Evolutionary conservation across 176 grass and related monocot species (phyloP), one percentile per base, ranked within the genome.

Genomic region (Triticum timopheevii): DNA sequence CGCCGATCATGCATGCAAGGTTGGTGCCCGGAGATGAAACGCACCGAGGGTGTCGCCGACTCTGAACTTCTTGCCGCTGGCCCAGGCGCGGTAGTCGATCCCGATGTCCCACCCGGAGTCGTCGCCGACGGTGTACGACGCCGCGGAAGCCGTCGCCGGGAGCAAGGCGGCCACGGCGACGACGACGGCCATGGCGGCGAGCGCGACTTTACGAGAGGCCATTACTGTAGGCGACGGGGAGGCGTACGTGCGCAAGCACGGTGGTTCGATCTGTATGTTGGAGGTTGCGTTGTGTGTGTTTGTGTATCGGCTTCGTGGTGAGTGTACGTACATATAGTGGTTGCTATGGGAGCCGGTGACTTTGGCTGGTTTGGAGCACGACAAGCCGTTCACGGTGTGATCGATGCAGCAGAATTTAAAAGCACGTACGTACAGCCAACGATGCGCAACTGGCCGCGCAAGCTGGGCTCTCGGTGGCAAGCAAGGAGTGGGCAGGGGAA

Each of bases 31-130:
- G 5, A 7, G 16, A 54, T 7, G 56, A 22, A 20, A 33, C 50
- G 10, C 50, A 82, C 88, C 83, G 63, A 90, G 88, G 12, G 83
- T 87, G 87, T 93, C 88, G 61, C 87, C 84, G 77, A 84, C 84
- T 10, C 22, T 59, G 80, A 93, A 90, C 13, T n/a, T 8, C 87
- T 89, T 90, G 87, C 81, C 91, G 2, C 25, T 6, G 54, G 80
- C 80, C 91, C 91, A 90, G 17, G 80, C 61, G 22, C 4, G 17
- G 69, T 87, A 87, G 68, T 87, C 69, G n/a, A 84, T 3, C 1
- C 68, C 75, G n/a, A 24, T 12, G 44, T 83, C 76, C 91, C 91
- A 89, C 27, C 87, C 84, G 47, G 7, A 17, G 74, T 9, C 80
- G 47, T 83, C 87, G 3, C 80, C 87, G 10, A 89, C 87, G 15